These are phyloP conservation scores for Syzygium jambos DNA, from an alignment of 345 rosid genomes.

Conservation along the genomic window DNA sequence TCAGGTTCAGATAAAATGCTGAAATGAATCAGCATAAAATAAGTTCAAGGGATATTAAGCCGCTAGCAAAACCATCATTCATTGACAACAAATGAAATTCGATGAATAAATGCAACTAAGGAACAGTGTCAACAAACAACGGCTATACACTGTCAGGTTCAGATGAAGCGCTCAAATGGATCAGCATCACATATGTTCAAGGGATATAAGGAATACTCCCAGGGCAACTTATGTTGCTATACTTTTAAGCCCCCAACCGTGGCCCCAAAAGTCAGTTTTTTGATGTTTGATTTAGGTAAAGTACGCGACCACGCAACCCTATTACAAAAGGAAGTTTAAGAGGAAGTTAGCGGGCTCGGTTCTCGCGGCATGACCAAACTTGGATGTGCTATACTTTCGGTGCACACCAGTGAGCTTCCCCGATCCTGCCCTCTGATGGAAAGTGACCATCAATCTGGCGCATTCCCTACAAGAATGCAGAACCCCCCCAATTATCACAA, in stretches of 20 bases:
- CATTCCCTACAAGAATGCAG: conserved; percentile 48
- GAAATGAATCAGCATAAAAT: not conserved
- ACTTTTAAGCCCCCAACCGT: not conserved
- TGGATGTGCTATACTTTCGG: conserved; percentile 74
- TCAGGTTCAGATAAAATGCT: not conserved
- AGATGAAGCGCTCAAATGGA: not conserved
- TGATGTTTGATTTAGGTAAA: not conserved
- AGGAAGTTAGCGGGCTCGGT: conserved; percentile 54
- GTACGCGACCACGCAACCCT: not conserved
- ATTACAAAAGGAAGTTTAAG: conserved; percentile 16
- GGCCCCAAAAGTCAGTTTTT: not conserved
- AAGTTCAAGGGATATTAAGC: not conserved
- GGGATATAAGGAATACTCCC: not conserved
- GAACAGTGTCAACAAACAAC: not conserved
- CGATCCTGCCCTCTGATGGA: conserved; percentile 68
- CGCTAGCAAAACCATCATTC: not conserved
- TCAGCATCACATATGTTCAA: not conserved
- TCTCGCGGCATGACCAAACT: conserved; percentile 68
- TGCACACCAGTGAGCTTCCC: conserved; percentile 82
- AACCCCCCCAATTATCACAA: not conserved
- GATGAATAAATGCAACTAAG: not conserved
- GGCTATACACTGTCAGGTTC: not conserved
- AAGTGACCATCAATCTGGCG: conserved; percentile 62
- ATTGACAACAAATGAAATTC: not conserved
- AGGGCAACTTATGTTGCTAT: conserved; percentile 54